phyloP scores from a whole-genome alignment of 148 eudicot genomes.

The Cornus controversa region DNA sequence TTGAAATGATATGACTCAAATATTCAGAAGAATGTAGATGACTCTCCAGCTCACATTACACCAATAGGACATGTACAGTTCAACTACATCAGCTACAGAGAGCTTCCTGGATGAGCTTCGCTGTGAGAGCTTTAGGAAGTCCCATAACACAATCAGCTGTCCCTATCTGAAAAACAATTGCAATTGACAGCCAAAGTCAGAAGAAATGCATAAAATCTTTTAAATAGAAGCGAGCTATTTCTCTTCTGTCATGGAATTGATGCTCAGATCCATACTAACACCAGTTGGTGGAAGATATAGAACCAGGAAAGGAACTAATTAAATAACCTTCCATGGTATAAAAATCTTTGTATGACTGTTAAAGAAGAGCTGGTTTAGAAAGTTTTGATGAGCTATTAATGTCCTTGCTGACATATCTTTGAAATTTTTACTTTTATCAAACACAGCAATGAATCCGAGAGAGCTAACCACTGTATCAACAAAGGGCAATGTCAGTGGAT shows the following conservation, averaged over 20 bases:
- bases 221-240: too few species aligned
- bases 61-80: background rate
- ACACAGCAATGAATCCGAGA: background rate
- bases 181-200: background rate
- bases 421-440: background rate
- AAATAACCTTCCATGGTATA: too few species aligned
- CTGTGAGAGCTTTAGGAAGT: slow-evolving; percentile 43
- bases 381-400: too few species aligned
- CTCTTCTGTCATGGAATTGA: too few species aligned
- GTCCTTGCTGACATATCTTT: background rate
- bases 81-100: slow-evolving; percentile 21
- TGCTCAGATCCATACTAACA: too few species aligned
- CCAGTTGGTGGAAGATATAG: too few species aligned
- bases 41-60: background rate
- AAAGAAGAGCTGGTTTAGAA: too few species aligned
- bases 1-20: background rate
- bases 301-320: too few species aligned
- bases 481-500: slow-evolving; percentile 51
- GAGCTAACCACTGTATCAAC: slow-evolving; percentile 50
- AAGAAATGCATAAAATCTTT: too few species aligned
- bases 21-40: background rate
- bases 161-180: slow-evolving; percentile 35
- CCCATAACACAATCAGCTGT: slow-evolving; percentile 51
- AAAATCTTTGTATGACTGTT: too few species aligned
- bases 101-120: slow-evolving; percentile 43